Evolutionary conservation across 768 basidiomycete genomes (phyloP).

Genomic region (Guyanaporus albipodus): DNA sequence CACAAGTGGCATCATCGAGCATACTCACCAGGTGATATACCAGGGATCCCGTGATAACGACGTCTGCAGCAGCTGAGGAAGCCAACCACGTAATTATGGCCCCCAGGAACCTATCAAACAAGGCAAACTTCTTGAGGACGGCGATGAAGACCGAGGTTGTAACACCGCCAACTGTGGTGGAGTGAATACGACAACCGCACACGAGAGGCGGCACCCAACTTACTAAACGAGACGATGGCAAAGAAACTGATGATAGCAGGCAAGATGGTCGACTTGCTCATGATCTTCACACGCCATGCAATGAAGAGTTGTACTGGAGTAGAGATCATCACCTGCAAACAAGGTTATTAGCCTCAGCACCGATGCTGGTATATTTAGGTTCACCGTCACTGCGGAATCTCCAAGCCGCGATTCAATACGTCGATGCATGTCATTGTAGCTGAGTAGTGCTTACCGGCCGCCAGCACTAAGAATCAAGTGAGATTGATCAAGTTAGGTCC

Average conservation of each 20-base stretch:
- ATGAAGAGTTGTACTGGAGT: constrained; percentile 45
- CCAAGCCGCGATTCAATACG: not conserved
- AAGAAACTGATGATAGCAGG: constrained; percentile 22
- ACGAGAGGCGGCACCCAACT: not conserved
- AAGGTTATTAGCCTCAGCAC: not conserved
- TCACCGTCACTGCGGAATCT: constrained; percentile 46
- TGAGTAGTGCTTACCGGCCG: constrained; percentile 1
- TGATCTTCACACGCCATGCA: constrained; percentile 38
- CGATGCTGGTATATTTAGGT: not conserved
- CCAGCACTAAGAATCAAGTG: constrained; percentile 6
- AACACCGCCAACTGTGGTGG: constrained; percentile 32
- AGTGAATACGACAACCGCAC: not conserved
- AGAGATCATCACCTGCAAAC: constrained; percentile 40
- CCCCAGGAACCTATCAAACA: constrained; percentile 33
- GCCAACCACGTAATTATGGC: constrained; percentile 40
- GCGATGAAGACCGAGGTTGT: constrained; percentile 33
- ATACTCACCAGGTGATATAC: constrained; percentile 40
- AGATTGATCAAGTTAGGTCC: constrained; percentile 15
- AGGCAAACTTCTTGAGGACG: constrained; percentile 30
- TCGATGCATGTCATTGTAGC: not conserved
- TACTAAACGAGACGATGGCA: constrained; percentile 7
- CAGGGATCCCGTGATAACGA: constrained; percentile 40
- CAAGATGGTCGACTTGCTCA: constrained; percentile 28
- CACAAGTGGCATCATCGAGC: not conserved
- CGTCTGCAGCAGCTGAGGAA: constrained; percentile 37